A percentile compares a stretch with the other conserved stretches of the same genome.
Conservation (phyloP, 2,329 filamentous ascomycete genomes). For the Botrytis elliptica region DNA sequence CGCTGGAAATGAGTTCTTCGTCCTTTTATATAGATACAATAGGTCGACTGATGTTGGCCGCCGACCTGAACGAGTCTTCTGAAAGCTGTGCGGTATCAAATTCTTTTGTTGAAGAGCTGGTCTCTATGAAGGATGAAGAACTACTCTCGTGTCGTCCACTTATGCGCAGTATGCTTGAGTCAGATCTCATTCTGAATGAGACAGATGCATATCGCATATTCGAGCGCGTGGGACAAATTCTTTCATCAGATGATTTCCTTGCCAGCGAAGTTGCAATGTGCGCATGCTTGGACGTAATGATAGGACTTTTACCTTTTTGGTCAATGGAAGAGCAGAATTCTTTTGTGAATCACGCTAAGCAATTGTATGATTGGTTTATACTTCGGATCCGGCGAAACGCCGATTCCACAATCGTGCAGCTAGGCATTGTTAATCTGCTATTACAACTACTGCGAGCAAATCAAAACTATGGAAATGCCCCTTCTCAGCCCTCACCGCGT, state of each 20-base stretch:
- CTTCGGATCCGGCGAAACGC: slow-evolving; percentile 63
- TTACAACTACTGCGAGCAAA: slow-evolving; percentile 66
- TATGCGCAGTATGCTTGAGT: slow-evolving; percentile 52
- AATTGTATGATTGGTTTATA: slow-evolving; percentile 79
- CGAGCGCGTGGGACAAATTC: slow-evolving; percentile 51
- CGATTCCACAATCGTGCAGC: slow-evolving; percentile 68
- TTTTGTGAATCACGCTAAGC: slow-evolving; percentile 64
- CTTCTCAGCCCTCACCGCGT: slow-evolving; percentile 47
- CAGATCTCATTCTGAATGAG: slow-evolving; percentile 51
- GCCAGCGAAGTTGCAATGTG: slow-evolving; percentile 72
- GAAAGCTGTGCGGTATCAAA: slow-evolving; percentile 47
- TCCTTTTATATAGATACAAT: slow-evolving; percentile 33
- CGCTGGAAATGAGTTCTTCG: slow-evolving; percentile 31
- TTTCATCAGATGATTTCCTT: slow-evolving; percentile 60
- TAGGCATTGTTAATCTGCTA: slow-evolving; percentile 65
- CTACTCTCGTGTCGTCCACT: slow-evolving; percentile 52
- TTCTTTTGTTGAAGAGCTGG: slow-evolving; percentile 50
- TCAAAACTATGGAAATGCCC: slow-evolving; percentile 59
- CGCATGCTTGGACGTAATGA: slow-evolving; percentile 66
- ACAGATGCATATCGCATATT: slow-evolving; percentile 50
- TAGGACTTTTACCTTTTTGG: slow-evolving; percentile 43
- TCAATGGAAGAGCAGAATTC: slow-evolving; percentile 43
- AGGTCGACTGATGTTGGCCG: slow-evolving; percentile 31
- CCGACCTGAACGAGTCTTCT: slow-evolving; percentile 26
- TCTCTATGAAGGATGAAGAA: slow-evolving; percentile 52